Conservation (phyloP, 345 rosid genomes). For the Dipteronia sinensis region DNA sequence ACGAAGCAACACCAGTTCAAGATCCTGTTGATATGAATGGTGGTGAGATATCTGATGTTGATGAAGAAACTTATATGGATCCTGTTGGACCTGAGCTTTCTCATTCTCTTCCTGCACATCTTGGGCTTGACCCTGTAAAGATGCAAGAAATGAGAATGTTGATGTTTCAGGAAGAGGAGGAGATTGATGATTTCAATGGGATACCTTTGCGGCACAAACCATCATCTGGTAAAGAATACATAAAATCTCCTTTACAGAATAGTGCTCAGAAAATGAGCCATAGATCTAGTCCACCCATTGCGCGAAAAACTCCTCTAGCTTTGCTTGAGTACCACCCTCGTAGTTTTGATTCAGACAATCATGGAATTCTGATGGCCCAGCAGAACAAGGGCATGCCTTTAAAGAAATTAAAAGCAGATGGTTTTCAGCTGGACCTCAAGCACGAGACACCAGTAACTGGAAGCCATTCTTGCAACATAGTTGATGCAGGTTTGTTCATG, state of each 20-base stretch:
- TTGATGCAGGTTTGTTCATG: conserved; percentile 96
- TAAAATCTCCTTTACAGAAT: conserved; percentile 44
- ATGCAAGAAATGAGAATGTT: conserved; percentile 94
- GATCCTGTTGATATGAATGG: conserved; percentile 43
- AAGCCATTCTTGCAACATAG: conserved; percentile 71
- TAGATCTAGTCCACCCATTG: conserved; percentile 49
- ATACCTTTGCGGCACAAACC: conserved; percentile 41
- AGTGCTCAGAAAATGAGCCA: conserved; percentile 47
- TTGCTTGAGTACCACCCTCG: conserved; percentile 77
- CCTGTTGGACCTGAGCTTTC: conserved; percentile 65
- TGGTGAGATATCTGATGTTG: conserved; percentile 41
- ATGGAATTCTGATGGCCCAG: conserved; percentile 73
- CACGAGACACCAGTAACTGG: conserved; percentile 66
- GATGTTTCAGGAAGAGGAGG: conserved; percentile 80
- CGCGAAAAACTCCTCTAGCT: conserved; percentile 70
- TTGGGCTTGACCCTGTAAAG: conserved; percentile 84
- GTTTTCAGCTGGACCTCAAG: conserved; percentile 75
- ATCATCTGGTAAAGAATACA: conserved; percentile 46
- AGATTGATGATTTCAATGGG: conserved; percentile 43
- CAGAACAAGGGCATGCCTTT: conserved; percentile 62
- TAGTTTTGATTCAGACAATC: conserved; percentile 47
- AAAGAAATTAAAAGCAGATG: conserved; percentile 53
- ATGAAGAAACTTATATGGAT: conserved; percentile 49
- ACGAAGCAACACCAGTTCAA: conserved; percentile 49
- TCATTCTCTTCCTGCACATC: conserved; percentile 95